Conservation (phyloP, 805 yeast genomes). For the Zygoascus biomembranicola region DNA sequence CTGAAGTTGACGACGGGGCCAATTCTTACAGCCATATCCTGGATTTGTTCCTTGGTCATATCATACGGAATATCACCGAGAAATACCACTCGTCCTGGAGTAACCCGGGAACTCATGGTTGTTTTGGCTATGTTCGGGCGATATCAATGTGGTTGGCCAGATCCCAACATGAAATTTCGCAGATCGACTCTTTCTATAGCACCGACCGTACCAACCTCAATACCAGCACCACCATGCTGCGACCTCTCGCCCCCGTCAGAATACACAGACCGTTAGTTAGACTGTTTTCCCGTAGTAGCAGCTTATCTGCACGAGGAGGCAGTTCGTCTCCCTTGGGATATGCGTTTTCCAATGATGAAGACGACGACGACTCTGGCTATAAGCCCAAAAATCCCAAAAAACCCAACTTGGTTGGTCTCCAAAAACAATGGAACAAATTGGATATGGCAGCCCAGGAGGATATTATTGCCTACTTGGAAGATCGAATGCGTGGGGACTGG, state of each 20-base stretch:
- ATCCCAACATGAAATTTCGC: no score
- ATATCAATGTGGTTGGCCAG: no score
- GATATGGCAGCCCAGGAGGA: conserved; percentile 31
- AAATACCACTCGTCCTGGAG: conserved; percentile 16
- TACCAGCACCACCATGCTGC: no score
- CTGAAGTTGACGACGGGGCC: conserved; percentile 17
- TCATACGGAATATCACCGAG: conserved; percentile 25
- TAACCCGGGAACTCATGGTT: neutral
- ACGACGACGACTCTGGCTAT: conserved; percentile 22
- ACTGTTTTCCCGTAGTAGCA: no score
- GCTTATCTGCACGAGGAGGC: neutral
- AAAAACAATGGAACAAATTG: conserved; percentile 27
- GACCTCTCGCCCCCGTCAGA: no score
- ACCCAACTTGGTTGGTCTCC: conserved; percentile 24
- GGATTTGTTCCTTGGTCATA: conserved; percentile 16
- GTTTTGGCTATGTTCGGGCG: no score
- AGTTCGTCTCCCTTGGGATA: neutral
- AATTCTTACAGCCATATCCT: conserved; percentile 7
- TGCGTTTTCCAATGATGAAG: conserved; percentile 7
- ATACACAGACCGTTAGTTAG: no score
- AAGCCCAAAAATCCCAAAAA: conserved; percentile 22
- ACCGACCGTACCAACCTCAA: no score
- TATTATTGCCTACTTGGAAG: conserved; percentile 29
- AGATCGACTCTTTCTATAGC: no score
- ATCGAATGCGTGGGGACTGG: conserved; percentile 30